phyloP scores from a whole-genome alignment of 2,329 filamentous ascomycete species.

The Pseudocercospora fuligena region DNA sequence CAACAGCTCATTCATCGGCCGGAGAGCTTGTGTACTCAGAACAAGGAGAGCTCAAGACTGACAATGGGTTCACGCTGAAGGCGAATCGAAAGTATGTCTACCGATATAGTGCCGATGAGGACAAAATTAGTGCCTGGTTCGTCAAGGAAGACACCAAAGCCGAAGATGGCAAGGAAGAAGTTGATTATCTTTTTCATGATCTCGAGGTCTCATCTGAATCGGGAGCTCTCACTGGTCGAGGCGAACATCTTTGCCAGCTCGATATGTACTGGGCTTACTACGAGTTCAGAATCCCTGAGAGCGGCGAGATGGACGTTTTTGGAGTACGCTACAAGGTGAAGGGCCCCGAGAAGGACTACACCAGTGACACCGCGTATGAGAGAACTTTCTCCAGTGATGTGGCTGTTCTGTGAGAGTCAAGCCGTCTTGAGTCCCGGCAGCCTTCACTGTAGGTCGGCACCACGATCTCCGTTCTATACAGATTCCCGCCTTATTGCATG shows the following conservation, averaged over 20 bases:
- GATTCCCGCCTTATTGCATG: not conserved
- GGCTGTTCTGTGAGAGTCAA: slow-evolving; percentile 18
- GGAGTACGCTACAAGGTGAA: slow-evolving; percentile 45
- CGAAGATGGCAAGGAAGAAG: slow-evolving; percentile 44
- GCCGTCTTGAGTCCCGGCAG: not conserved
- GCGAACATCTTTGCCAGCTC: slow-evolving; percentile 71
- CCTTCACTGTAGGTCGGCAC: slow-evolving; percentile 6
- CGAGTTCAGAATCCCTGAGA: slow-evolving; percentile 58
- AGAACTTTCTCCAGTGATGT: slow-evolving; percentile 27
- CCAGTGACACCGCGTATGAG: slow-evolving; percentile 44
- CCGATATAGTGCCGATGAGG: slow-evolving; percentile 67
- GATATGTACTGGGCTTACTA: slow-evolving; percentile 75
- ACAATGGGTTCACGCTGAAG: slow-evolving; percentile 54
- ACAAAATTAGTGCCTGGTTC: slow-evolving; percentile 76
- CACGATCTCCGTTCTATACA: not conserved
- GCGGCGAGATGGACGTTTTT: slow-evolving; percentile 41
- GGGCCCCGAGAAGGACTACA: slow-evolving; percentile 45
- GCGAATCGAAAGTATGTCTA: slow-evolving; percentile 74
- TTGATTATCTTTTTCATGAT: slow-evolving; percentile 77
- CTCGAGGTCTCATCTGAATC: slow-evolving; percentile 62
- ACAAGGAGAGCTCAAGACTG: slow-evolving; percentile 42
- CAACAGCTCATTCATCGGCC: slow-evolving; percentile 35
- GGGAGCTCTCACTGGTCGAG: slow-evolving; percentile 63
- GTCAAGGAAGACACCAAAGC: slow-evolving; percentile 67
- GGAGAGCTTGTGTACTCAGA: slow-evolving; percentile 43